These are phyloP conservation scores for Trifolium dubium DNA, from an alignment of 306 rosid genomes.

Conservation along the genomic window DNA sequence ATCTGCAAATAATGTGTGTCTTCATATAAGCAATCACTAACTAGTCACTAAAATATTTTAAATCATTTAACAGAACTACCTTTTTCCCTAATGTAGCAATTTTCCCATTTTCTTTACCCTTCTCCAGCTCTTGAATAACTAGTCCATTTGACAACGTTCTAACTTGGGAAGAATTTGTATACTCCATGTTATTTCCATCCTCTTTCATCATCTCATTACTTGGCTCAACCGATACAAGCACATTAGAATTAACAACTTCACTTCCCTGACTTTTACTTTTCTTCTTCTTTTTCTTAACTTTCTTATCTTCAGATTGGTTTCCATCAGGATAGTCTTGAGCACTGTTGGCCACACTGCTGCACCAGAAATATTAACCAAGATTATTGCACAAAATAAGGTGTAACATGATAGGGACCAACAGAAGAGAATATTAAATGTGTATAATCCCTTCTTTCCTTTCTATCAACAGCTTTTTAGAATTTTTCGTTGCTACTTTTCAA, in stretches of 20 bases:
- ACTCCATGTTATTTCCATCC: constrained; percentile 39
- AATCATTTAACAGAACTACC: constrained; percentile 51
- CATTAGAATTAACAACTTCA: constrained; percentile 44
- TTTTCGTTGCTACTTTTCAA: neutral
- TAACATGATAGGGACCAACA: constrained; percentile 1
- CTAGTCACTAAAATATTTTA: constrained; percentile 14
- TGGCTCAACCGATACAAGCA: constrained; percentile 45
- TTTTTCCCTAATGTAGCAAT: constrained; percentile 69
- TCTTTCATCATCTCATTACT: constrained; percentile 32
- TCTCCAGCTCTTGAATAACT: constrained; percentile 62
- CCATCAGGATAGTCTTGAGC: constrained; percentile 46
- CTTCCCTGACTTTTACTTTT: constrained; percentile 54
- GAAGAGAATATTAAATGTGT: constrained; percentile 3
- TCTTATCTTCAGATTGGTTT: constrained; percentile 49
- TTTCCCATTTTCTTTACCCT: constrained; percentile 68
- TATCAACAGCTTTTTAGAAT: neutral
- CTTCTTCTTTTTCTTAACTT: constrained; percentile 64
- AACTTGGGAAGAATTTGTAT: constrained; percentile 51
- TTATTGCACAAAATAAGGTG: constrained; percentile 36
- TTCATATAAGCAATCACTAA: neutral
- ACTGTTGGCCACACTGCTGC: constrained; percentile 47
- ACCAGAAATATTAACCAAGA: constrained; percentile 31
- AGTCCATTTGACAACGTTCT: constrained; percentile 62
- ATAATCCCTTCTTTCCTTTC: neutral
- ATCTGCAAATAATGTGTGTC: constrained; percentile 17